phyloP scores from a whole-genome alignment of 73 alveolate genomes.

The Paramecium octaurelia region DNA sequence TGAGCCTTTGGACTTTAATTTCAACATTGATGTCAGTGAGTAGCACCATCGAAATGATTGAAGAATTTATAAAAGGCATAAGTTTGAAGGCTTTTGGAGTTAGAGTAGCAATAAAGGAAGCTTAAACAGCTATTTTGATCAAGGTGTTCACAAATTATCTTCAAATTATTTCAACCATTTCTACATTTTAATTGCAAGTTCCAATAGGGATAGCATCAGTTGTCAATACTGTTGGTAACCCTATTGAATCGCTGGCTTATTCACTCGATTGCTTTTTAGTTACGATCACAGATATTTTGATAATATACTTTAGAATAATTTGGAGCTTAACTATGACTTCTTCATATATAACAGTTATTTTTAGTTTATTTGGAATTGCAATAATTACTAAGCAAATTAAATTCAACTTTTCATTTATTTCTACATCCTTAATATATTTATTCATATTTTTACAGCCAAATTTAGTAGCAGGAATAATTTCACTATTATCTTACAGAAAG shows the following conservation, averaged over 20 bases:
- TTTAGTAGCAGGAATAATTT: neutral
- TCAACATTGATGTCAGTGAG: neutral
- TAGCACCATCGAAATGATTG: neutral
- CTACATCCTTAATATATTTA: neutral
- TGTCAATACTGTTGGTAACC: neutral
- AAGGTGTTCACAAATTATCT: constrained; percentile 21
- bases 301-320: neutral
- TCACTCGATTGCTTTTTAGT: neutral
- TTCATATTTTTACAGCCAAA: neutral
- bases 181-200: constrained; percentile 3
- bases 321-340: constrained; percentile 11
- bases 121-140: neutral
- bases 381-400: neutral
- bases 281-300: neutral
- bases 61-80: neutral
- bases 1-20: neutral
- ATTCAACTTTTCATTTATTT: neutral
- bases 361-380: neutral
- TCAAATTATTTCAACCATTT: neutral
- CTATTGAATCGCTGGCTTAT: neutral
- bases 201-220: neutral
- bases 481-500: neutral
- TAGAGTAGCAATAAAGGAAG: neutral
- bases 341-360: neutral
- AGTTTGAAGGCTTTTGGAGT: neutral